These are phyloP conservation scores for Rhizopogon rudus DNA, from an alignment of 768 basidiomycete genomes.

Conservation along the genomic window DNA sequence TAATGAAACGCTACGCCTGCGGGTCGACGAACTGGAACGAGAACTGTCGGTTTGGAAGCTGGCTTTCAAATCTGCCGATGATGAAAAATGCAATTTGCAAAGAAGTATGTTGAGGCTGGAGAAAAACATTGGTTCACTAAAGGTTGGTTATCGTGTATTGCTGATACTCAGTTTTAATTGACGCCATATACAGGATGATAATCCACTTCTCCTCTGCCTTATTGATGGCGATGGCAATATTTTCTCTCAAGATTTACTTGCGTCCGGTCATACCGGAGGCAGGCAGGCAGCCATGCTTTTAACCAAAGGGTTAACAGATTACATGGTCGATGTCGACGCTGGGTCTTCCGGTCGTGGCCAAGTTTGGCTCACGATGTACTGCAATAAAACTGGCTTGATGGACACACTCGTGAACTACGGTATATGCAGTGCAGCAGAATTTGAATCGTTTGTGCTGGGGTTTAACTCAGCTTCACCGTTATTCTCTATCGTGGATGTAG, in stretches of 20 bases:
- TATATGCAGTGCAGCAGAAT: conserved; percentile 29
- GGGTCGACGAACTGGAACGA: conserved; percentile 33
- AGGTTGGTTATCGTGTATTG: conserved; percentile 16
- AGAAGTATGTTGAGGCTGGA: conserved; percentile 25
- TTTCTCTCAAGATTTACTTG: conserved; percentile 28
- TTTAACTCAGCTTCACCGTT: conserved; percentile 37
- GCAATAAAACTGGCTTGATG: conserved; percentile 30
- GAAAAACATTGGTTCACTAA: conserved; percentile 26
- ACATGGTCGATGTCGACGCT: conserved; percentile 22
- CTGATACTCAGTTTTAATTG: neutral
- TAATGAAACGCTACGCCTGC: conserved; percentile 25
- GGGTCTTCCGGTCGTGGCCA: conserved; percentile 23
- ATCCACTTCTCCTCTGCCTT: conserved; percentile 32
- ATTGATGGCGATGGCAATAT: conserved; percentile 39
- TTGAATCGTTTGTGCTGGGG: conserved; percentile 31
- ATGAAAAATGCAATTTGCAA: conserved; percentile 25
- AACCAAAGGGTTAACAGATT: conserved; percentile 30
- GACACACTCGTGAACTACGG: conserved; percentile 24
- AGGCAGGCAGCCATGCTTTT: conserved; percentile 31
- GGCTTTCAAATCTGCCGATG: conserved; percentile 29
- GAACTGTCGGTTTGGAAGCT: conserved; percentile 37
- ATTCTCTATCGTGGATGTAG: conserved; percentile 39
- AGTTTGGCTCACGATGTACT: conserved; percentile 34
- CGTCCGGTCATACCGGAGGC: conserved; percentile 28
- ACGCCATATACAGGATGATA: conserved; percentile 27